Conservation (phyloP, 768 basidiomycete species). For the Lactifluus echinatus region DNA sequence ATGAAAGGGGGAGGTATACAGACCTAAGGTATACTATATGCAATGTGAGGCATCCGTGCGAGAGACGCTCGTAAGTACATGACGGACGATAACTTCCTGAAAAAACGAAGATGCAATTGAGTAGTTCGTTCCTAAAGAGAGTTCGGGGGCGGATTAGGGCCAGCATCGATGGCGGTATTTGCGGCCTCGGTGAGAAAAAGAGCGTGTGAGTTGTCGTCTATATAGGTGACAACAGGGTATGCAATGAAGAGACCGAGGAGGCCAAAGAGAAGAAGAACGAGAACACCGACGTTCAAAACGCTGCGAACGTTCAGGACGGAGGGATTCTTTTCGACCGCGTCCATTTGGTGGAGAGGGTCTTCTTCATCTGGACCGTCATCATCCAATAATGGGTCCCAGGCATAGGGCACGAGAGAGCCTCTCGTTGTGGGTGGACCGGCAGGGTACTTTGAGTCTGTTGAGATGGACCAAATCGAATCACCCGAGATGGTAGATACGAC, state of each 20-base stretch:
- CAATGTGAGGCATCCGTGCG: background rate
- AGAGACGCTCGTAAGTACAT: constrained; percentile 14
- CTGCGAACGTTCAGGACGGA: constrained; percentile 37
- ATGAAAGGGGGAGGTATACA: constrained; percentile 10
- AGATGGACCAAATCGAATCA: constrained; percentile 41
- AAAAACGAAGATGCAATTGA: constrained; percentile 1
- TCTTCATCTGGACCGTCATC: constrained; percentile 59
- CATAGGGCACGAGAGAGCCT: constrained; percentile 53
- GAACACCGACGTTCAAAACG: constrained; percentile 58
- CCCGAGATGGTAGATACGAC: constrained; percentile 40
- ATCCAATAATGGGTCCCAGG: constrained; percentile 57
- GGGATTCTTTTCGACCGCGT: constrained; percentile 32
- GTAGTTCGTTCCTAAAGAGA: constrained; percentile 1
- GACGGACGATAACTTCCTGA: background rate
- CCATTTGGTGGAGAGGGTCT: constrained; percentile 64
- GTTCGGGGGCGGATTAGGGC: constrained; percentile 1
- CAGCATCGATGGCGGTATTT: constrained; percentile 61
- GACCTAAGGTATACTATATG: constrained; percentile 12
- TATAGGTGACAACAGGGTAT: constrained; percentile 65
- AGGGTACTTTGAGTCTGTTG: constrained; percentile 62
- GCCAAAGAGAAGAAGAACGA: constrained; percentile 50
- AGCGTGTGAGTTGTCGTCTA: constrained; percentile 32
- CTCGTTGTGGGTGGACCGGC: constrained; percentile 26
- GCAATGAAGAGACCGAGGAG: constrained; percentile 72
- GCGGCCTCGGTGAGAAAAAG: constrained; percentile 39